Percentiles rank a stretch among this genome's conserved stretches.
Conservation (phyloP, 2,329 filamentous ascomycete genomes). For the Aspergillus neotritici region DNA sequence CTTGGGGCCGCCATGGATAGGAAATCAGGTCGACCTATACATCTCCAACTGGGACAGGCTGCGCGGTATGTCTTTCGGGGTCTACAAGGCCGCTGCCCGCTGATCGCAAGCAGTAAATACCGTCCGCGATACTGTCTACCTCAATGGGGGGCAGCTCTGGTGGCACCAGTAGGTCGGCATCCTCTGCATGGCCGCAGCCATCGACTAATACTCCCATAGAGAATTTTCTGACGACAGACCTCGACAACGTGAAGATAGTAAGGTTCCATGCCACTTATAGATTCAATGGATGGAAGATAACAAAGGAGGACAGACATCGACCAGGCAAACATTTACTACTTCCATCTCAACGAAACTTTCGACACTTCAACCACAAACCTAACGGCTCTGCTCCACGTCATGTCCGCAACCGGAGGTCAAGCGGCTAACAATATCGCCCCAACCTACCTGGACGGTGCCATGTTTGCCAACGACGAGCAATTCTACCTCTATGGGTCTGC, state of each 20-base stretch:
- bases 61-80: conserved; percentile 28
- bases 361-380: conserved; percentile 47
- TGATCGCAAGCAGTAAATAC: conserved; percentile 45
- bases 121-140: conserved; percentile 57
- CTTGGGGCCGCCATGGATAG: conserved; percentile 35
- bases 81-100: conserved; percentile 3
- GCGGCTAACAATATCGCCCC: conserved; percentile 49
- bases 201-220: conserved; percentile 6
- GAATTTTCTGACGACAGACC: conserved; percentile 45
- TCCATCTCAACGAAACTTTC: conserved; percentile 57
- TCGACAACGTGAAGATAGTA: conserved; percentile 38
- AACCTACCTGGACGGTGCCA: conserved; percentile 56
- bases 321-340: conserved; percentile 49
- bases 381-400: conserved; percentile 45
- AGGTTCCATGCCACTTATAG: conserved; percentile 18
- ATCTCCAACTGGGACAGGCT: conserved; percentile 54
- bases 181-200: neutral
- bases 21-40: conserved; percentile 50
- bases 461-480: conserved; percentile 60
- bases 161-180: conserved; percentile 43
- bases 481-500: conserved; percentile 58
- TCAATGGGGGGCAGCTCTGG: conserved; percentile 57
- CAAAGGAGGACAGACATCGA: conserved; percentile 43
- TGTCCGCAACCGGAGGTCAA: conserved; percentile 45
- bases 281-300: neutral